These are phyloP conservation scores for Chytridium lagenaria DNA, from an alignment of 371 early-diverging fungal species.

Conservation along the genomic window DNA sequence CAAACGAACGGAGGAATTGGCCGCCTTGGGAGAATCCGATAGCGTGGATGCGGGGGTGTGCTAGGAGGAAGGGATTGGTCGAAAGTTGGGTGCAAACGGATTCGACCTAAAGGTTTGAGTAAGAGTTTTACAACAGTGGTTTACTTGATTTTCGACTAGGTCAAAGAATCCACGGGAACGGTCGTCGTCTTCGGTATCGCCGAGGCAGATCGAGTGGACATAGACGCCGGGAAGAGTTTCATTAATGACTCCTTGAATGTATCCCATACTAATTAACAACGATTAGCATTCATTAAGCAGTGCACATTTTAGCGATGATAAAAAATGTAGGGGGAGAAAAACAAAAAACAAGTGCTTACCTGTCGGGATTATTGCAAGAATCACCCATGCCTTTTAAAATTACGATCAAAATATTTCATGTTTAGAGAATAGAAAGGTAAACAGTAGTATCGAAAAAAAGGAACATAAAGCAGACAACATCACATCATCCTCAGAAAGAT, in stretches of 20 bases:
- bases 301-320: no score
- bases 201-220: conserved; percentile 79
- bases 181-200: conserved; percentile 67
- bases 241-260: conserved; percentile 44
- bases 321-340: no score
- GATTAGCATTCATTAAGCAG: no score
- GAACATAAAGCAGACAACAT: no score
- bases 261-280: no score
- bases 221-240: conserved; percentile 64
- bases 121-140: background rate
- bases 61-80: conserved; percentile 41
- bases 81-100: conserved; percentile 46
- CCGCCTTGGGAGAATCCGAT: conserved; percentile 95
- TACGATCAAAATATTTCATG: no score
- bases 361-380: background rate
- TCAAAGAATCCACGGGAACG: conserved; percentile 85
- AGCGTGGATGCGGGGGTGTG: conserved; percentile 81
- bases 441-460: no score
- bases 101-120: conserved; percentile 34
- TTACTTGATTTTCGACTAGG: conserved; percentile 72
- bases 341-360: no score
- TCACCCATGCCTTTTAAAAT: background rate
- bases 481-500: no score
- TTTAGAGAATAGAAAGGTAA: no score
- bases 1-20: conserved; percentile 73